Conservation (phyloP, 768 basidiomycete genomes). For the Lyophyllum semitale region DNA sequence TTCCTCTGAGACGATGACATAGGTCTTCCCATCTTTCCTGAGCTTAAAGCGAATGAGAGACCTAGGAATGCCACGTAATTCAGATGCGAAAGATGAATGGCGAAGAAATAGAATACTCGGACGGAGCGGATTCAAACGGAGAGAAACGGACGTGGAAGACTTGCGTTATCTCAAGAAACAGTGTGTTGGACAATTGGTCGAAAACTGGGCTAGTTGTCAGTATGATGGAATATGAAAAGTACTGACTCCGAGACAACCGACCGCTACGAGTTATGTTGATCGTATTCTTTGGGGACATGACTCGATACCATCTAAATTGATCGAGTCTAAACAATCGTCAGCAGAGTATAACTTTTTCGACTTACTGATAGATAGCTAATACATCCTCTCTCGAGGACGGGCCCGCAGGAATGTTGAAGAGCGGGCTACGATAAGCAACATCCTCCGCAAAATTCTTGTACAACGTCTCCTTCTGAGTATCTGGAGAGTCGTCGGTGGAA, state of each 20-base stretch:
- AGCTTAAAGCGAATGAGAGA: slow-evolving; percentile 54
- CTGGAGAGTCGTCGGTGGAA: slow-evolving; percentile 49
- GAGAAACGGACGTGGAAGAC: slow-evolving; percentile 53
- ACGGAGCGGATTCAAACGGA: slow-evolving; percentile 43
- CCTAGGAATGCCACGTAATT: slow-evolving; percentile 23
- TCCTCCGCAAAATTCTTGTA: slow-evolving; percentile 53
- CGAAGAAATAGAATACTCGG: slow-evolving; percentile 37
- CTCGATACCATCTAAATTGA: slow-evolving; percentile 57
- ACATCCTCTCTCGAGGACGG: slow-evolving; percentile 57
- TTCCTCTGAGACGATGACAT: slow-evolving; percentile 57
- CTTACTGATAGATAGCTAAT: slow-evolving; percentile 60
- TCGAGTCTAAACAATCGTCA: not conserved
- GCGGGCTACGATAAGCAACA: slow-evolving; percentile 59
- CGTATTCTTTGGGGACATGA: slow-evolving; percentile 54
- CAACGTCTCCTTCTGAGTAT: slow-evolving; percentile 48
- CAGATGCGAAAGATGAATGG: not conserved
- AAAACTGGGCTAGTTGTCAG: slow-evolving; percentile 37
- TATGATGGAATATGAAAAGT: not conserved
- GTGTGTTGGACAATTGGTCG: slow-evolving; percentile 38
- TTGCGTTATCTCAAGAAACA: slow-evolving; percentile 57
- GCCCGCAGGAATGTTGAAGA: slow-evolving; percentile 48
- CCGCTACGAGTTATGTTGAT: slow-evolving; percentile 44
- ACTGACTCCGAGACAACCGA: slow-evolving; percentile 23
- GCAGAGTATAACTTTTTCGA: not conserved
- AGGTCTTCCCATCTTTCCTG: slow-evolving; percentile 37